phyloP scores from a whole-genome alignment of 2,329 filamentous ascomycete genomes.

The Fusarium avenaceum region DNA sequence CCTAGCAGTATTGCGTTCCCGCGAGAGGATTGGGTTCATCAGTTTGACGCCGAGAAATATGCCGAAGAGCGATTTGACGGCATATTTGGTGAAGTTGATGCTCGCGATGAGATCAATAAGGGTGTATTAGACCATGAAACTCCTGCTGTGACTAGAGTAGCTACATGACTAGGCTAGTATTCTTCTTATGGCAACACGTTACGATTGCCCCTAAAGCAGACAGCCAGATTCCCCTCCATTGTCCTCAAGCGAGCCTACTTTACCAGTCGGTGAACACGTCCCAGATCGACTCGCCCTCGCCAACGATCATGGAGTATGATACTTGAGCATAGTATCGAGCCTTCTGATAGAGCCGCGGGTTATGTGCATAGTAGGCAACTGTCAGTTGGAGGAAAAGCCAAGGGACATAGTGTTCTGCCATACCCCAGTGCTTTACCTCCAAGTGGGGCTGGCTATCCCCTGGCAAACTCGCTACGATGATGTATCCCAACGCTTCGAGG shows the following conservation, averaged over 20 bases:
- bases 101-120: neutral
- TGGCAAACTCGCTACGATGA: conserved; percentile 5
- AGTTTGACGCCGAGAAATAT: conserved; percentile 39
- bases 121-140: neutral
- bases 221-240: too few species aligned
- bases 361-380: neutral
- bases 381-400: neutral
- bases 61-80: conserved; percentile 39
- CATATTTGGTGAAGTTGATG: neutral
- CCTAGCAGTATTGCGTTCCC: conserved; percentile 35
- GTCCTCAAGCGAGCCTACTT: too few species aligned
- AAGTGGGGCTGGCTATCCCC: neutral
- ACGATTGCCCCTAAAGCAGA: too few species aligned
- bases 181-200: too few species aligned
- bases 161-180: neutral
- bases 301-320: neutral
- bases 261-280: neutral
- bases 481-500: neutral
- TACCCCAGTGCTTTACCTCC: neutral
- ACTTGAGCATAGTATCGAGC: neutral
- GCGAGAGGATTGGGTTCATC: conserved; percentile 42
- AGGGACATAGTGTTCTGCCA: neutral
- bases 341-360: neutral
- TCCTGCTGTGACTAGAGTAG: neutral
- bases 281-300: conserved; percentile 3